Evolutionary conservation across 208 protist genomes (phyloP), one percentile per base, ranked within the genome.

Genomic region (Balamuthia mandrillaris): DNA sequence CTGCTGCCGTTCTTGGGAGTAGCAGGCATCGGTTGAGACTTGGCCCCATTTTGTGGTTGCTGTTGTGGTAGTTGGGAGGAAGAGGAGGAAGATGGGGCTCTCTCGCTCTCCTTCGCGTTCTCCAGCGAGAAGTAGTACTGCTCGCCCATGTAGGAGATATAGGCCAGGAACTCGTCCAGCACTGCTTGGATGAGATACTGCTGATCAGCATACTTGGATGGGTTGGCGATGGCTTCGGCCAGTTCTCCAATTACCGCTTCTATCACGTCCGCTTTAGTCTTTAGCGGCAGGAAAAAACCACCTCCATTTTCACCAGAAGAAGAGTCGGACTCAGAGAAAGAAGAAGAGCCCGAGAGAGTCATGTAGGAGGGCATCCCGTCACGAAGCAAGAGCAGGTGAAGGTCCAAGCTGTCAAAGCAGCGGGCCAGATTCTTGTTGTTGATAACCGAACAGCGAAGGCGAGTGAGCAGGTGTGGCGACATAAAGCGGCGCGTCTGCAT

Each of bases 401-500:
- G 49, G 18, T n/a, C 49, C 49, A 56, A 56, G 49, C 18, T 56
- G 49, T 56, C 49, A 56, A 56, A 56, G n/a, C 49, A 56, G 18
- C n/a, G 18, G 18, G 49, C 49, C 49, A 56, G n/a, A 56, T 56
- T 56, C 49, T 56, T 56, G n/a, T 56, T 56, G 49, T 56, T 56
- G 18, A 56, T 56, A 18, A 56, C 49, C n/a, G 49, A n/a, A 56
- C 18, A n/a, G n/a, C 49, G n/a, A 37, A 70, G 18, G 18, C n/a
- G 16, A 37, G 61, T 70, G 18, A 70, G 24, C 44, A 70, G 61
- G 44, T 56, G 44, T 18, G 61, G 61, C 18, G 24, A 63, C 61
- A 70, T 70, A 56, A 70, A 70, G 29, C 61, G 61, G 18, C 61
- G 61, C n/a, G 61, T 70, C n/a, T 70, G 61, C 61, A 70, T 70